Base-by-base conservation (phyloP, 2,329 filamentous ascomycete genomes). In the Sarocladium kiliense region DNA sequence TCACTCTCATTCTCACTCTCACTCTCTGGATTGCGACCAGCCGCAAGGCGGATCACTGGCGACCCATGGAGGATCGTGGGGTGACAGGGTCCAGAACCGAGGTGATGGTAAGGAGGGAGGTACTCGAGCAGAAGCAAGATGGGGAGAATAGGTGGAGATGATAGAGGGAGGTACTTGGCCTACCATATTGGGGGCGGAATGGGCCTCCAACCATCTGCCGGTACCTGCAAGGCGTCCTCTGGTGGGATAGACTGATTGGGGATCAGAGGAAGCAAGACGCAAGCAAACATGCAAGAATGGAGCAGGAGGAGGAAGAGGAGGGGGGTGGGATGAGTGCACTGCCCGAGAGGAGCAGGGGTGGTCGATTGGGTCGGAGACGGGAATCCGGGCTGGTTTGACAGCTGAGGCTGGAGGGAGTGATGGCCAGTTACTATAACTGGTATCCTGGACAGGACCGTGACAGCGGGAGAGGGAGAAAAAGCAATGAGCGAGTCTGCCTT, bases 11-110 rank as follows among this genome's bases (percentile, higher is more conserved):
- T 14, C 30, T 14, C 30, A 10, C 37, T 41, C 11, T 41, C 37
- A 12, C 21, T 44, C 19, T 23, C 4, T 25, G 16, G 16, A 7
- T 11, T 18, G 4, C 18, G 16, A 12, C 44, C 16, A 3, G 25
- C 7, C 10, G 44, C 44, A 47, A 36, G 47, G 47, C 47, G 47
- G 47, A 51, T 51, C 30, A 10, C 47, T 51, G 47, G 27, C 47
- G 47, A 36, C 34, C 47, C 44, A 45, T 26, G 6, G n/a, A 23
- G 4, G 39, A 23, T 23, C 4, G 14, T 26, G 25, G 37, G 44
- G 44, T 27, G 44, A 18, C 9, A 3, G 25, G n/a, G n/a, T n/a
- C n/a, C n/a, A n/a, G n/a, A n/a, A n/a, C 21, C 41, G 16, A 44
- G 18, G 41, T 44, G 41, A 18, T 10, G 37, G n/a, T 10, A n/a